Conservation (phyloP, 768 basidiomycete species). For the Serendipita indica region DNA sequence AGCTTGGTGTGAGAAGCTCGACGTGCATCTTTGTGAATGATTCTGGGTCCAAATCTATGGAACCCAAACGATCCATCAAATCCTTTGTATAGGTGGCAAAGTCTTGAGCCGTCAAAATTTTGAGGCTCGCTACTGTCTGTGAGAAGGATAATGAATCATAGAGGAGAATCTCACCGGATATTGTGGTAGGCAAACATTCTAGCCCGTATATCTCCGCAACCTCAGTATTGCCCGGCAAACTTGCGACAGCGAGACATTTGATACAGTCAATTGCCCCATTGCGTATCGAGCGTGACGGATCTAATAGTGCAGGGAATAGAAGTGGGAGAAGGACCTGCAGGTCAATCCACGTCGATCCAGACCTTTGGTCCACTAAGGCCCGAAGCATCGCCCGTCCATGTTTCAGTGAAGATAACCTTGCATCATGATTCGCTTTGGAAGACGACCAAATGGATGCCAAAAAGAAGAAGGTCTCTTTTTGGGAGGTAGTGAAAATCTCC, state of each 20-base stretch:
- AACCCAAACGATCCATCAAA: slow-evolving; percentile 11
- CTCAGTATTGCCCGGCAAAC: not conserved
- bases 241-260: slow-evolving; percentile 23
- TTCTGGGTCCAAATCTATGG: slow-evolving; percentile 14
- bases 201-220: not conserved
- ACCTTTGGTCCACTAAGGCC: slow-evolving; percentile 36
- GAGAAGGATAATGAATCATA: not conserved
- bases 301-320: slow-evolving; percentile 46
- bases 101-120: not conserved
- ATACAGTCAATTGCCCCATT: slow-evolving; percentile 41
- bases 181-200: not conserved
- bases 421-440: slow-evolving; percentile 10
- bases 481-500: slow-evolving; percentile 50
- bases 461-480: slow-evolving; percentile 61
- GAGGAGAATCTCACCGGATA: not conserved
- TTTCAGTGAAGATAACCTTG: slow-evolving; percentile 39
- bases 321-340: slow-evolving; percentile 69
- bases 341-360: slow-evolving; percentile 40
- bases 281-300: slow-evolving; percentile 29
- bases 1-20: slow-evolving; percentile 34
- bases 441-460: slow-evolving; percentile 54
- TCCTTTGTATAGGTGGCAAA: not conserved
- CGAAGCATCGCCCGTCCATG: slow-evolving; percentile 72
- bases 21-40: slow-evolving; percentile 44
- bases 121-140: not conserved